Base-by-base conservation (phyloP, 2,329 filamentous ascomycete genomes). In the Phialocephala sp. region DNA sequence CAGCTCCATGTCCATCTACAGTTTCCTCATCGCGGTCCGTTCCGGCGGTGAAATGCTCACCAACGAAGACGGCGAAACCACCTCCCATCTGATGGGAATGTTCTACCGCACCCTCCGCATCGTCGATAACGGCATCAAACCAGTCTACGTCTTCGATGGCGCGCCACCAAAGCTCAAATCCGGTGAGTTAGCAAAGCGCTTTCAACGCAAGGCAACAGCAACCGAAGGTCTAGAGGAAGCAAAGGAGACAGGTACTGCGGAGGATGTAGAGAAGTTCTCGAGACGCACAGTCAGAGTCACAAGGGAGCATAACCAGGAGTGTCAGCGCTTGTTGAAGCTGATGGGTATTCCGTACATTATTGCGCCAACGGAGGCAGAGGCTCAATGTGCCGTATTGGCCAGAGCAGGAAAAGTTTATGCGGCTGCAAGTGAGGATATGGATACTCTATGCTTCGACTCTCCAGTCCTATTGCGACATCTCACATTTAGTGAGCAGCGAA, bases 51-150 rank as follows among this genome's bases (percentile, higher is more conserved):
- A 99, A 79, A 93, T 97, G 80, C 89, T 99, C 74, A 98, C 90
- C 86, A 96, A 90, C 79, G 95, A 99, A 75, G 90, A 89, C 60
- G 95, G 95, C 75, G 93, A 98, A 79, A 99, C 95, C 1, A 99
- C 95, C 0, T 99, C 95, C 20, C 95, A 99, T 78, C 83, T 99
- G 18, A 98, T 99, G 94, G 95, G 95, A 76, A 94, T 99, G 89
- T 99, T 99, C 83, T 99, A 99, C 84, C 94, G 95, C 73, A 99
- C 95, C 2, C 85, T 99, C 8, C 93, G 95, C 73, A 98, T 99
- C 82, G 92, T 98, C 75, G 95, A 99, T 80, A 98, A 97, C 74
- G 95, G 95, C 65, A 98, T 99, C 82, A 99, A 99, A 78, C 95
- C 95, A 1, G 87, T 99, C 72, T 99, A 97, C 79, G 94, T 99